A percentile compares a stretch with the other conserved stretches of the same genome.
Conservation (phyloP, 2,329 filamentous ascomycete species). For the Xylaria multiplex region DNA sequence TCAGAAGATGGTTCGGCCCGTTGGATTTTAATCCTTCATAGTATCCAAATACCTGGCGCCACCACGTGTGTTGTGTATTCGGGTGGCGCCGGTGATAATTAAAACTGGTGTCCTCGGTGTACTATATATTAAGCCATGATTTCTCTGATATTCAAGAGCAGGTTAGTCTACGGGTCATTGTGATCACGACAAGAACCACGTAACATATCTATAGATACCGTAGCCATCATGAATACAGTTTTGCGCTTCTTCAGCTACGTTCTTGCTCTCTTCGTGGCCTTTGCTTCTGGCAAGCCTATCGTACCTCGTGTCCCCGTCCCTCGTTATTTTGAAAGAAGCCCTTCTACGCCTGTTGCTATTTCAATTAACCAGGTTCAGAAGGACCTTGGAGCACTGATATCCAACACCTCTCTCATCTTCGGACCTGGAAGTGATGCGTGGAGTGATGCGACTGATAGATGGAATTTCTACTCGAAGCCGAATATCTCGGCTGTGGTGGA, state of each 20-base stretch:
- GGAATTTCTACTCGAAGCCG: conserved; percentile 16
- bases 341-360: not conserved
- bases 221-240: conserved; percentile 6
- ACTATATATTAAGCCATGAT: not conserved
- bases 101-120: not conserved
- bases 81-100: not conserved
- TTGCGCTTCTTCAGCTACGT: not conserved
- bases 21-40: not conserved
- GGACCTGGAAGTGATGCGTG: not conserved
- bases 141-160: not conserved
- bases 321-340: conserved; percentile 1
- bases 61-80: not conserved
- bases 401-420: conserved; percentile 8
- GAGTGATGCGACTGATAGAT: conserved; percentile 23
- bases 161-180: not conserved
- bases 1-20: conserved; percentile 4
- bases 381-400: not conserved
- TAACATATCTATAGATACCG: not conserved
- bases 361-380: not conserved
- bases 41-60: conserved; percentile 1
- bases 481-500: conserved; percentile 28
- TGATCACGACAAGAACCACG: not conserved
- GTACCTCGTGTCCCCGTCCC: not conserved
- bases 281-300: not conserved
- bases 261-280: not conserved